Conservation (phyloP, 352 stramenopile species). For the Phytophthora boehmeriae region DNA sequence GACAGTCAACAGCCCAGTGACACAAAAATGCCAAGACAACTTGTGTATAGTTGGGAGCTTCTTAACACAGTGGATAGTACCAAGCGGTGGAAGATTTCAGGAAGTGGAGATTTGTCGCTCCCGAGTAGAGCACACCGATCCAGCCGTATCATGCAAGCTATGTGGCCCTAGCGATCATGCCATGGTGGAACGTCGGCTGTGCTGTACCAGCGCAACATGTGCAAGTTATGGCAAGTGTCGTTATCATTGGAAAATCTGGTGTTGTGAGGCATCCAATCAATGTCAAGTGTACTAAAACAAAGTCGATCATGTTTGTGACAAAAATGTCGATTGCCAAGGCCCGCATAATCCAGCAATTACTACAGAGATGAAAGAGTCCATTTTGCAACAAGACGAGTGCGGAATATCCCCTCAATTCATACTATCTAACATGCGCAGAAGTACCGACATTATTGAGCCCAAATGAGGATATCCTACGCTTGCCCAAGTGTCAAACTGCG, state of each 20-base stretch:
- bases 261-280: not conserved
- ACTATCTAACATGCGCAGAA: constrained; percentile 4
- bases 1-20: too few relatives aligned
- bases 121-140: constrained; percentile 3
- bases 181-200: constrained; percentile 3
- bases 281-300: constrained; percentile 2
- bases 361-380: constrained; percentile 11
- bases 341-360: not conserved
- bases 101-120: constrained; percentile 6
- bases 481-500: constrained; percentile 8
- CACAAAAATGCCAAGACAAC: too few relatives aligned
- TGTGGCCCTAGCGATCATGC: constrained; percentile 1
- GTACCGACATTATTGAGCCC: constrained; percentile 2
- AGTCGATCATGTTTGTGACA: constrained; percentile 1
- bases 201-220: constrained; percentile 5
- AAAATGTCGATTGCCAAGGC: not conserved
- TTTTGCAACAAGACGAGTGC: constrained; percentile 18
- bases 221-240: not conserved
- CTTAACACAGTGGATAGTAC: not conserved
- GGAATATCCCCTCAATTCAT: constrained; percentile 9
- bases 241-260: not conserved
- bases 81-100: constrained; percentile 7
- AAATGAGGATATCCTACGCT: constrained; percentile 4
- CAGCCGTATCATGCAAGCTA: not conserved
- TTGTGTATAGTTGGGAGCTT: not conserved